Percentiles rank a stretch among this genome's conserved stretches.
phyloP scores from a whole-genome alignment of 2,329 filamentous ascomycete genomes.

The Karstenula rhodostoma region DNA sequence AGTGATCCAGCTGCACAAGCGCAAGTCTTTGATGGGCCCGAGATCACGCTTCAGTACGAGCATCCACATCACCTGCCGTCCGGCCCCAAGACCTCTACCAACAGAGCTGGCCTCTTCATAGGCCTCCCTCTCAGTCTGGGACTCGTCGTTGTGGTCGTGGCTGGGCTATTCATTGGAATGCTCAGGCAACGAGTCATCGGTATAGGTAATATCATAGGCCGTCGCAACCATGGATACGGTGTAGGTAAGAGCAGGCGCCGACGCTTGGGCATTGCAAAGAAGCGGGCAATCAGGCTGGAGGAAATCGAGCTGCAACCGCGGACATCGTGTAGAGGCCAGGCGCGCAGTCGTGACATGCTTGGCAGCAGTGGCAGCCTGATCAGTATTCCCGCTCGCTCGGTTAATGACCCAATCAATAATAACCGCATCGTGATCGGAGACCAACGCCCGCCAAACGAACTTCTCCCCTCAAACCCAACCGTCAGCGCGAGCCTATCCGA shows the following conservation, averaged over 20 bases:
- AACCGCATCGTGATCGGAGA: background rate
- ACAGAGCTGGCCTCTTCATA: constrained; percentile 50
- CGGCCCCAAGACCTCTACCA: constrained; percentile 26
- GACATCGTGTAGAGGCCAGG: constrained; percentile 21
- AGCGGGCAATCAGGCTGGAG: constrained; percentile 39
- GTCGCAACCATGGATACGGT: constrained; percentile 49
- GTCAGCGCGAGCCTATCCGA: background rate
- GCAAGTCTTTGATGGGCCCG: constrained; percentile 45
- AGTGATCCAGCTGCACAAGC: constrained; percentile 30
- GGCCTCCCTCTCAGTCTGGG: constrained; percentile 53
- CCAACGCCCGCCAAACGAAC: background rate
- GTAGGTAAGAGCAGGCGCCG: constrained; percentile 46
- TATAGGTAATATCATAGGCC: constrained; percentile 47
- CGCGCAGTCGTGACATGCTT: constrained; percentile 24
- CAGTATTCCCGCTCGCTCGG: constrained; percentile 18
- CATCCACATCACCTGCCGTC: constrained; percentile 47
- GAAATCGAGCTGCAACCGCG: constrained; percentile 31
- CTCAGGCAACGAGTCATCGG: constrained; percentile 49
- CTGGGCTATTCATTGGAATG: constrained; percentile 54
- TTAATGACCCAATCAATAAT: background rate
- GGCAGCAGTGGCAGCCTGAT: constrained; percentile 38
- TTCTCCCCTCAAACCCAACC: background rate
- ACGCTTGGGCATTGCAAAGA: constrained; percentile 42
- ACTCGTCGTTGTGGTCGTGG: constrained; percentile 46
- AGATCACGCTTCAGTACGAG: constrained; percentile 45